Evolutionary conservation across 2,329 filamentous ascomycete species (phyloP).

Genomic region (Iodosphaeria phyllophila): DNA sequence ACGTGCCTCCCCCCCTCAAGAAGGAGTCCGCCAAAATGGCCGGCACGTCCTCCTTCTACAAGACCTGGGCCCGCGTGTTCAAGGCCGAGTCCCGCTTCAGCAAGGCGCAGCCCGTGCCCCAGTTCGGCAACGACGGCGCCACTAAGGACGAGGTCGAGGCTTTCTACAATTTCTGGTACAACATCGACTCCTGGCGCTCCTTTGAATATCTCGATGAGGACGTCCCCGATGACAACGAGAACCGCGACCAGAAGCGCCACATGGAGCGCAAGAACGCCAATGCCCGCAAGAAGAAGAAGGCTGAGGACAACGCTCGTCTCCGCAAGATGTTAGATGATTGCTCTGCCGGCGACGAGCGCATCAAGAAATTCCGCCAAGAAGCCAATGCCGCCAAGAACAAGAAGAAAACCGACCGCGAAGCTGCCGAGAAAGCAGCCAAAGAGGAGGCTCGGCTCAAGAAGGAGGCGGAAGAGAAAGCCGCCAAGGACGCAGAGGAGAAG

Average conservation of each 20-base stretch:
- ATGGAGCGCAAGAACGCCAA: slow-evolving; percentile 97
- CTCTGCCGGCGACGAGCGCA: slow-evolving; percentile 73
- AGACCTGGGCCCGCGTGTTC: slow-evolving; percentile 82
- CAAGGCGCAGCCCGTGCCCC: slow-evolving; percentile 72
- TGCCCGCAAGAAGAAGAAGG: slow-evolving; percentile 98
- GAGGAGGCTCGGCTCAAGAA: slow-evolving; percentile 75
- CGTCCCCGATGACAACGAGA: slow-evolving; percentile 96
- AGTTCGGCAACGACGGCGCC: slow-evolving; percentile 68
- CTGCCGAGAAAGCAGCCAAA: slow-evolving; percentile 67
- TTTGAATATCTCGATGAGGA: slow-evolving; percentile 99
- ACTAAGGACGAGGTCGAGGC: slow-evolving; percentile 76
- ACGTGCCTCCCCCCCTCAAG: slow-evolving; percentile 83
- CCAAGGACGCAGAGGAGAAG: slow-evolving; percentile 68
- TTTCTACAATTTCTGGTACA: slow-evolving; percentile 99
- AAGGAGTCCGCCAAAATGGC: slow-evolving; percentile 71
- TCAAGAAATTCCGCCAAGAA: slow-evolving; percentile 90
- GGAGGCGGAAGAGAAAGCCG: slow-evolving; percentile 62
- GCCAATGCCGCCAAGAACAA: slow-evolving; percentile 93
- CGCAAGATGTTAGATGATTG: slow-evolving; percentile 79
- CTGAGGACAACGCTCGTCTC: slow-evolving; percentile 82
- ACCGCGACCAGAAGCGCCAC: slow-evolving; percentile 96
- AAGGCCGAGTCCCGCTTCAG: slow-evolving; percentile 87
- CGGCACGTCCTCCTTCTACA: slow-evolving; percentile 98
- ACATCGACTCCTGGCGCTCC: slow-evolving; percentile 92
- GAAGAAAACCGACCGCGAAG: slow-evolving; percentile 79